Evolutionary conservation across 805 yeast genomes (phyloP).

Genomic region (Metschnikowia cubensis): DNA sequence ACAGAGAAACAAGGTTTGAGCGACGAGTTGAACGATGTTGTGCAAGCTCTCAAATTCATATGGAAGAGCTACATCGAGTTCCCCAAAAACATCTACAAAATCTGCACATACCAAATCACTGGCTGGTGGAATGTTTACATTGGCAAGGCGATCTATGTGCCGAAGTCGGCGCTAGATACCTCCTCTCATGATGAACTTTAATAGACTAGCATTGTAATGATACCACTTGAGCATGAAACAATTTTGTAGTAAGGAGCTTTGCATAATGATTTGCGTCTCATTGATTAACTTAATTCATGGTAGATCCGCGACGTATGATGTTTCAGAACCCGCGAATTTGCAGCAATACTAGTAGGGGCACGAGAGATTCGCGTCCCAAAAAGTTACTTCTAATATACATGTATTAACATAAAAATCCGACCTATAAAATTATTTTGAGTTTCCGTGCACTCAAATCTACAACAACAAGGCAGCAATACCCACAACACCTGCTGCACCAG

Average conservation of each 20-base stretch:
- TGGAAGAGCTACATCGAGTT: slow-evolving; percentile 61
- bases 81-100: slow-evolving; percentile 58
- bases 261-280: too few relatives aligned
- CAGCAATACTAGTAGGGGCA: neutral
- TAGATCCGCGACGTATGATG: neutral
- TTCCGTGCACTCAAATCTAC: slow-evolving; percentile 8
- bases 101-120: slow-evolving; percentile 45
- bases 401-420: slow-evolving; percentile 4
- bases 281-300: neutral
- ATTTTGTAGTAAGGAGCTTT: neutral
- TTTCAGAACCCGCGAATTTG: neutral
- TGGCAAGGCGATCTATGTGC: slow-evolving; percentile 43
- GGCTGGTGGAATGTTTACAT: slow-evolving; percentile 71
- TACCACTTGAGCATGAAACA: neutral
- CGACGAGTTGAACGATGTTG: slow-evolving; percentile 50
- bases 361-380: neutral
- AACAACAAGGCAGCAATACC: slow-evolving; percentile 39
- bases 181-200: slow-evolving; percentile 16
- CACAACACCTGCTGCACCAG: slow-evolving; percentile 39
- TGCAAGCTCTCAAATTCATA: slow-evolving; percentile 62
- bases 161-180: slow-evolving; percentile 10
- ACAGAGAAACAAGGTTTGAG: slow-evolving; percentile 14
- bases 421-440: slow-evolving; percentile 4
- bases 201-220: neutral
- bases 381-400: neutral